Conservation (phyloP, 345 rosid species). For the Pugionium dolabratum region DNA sequence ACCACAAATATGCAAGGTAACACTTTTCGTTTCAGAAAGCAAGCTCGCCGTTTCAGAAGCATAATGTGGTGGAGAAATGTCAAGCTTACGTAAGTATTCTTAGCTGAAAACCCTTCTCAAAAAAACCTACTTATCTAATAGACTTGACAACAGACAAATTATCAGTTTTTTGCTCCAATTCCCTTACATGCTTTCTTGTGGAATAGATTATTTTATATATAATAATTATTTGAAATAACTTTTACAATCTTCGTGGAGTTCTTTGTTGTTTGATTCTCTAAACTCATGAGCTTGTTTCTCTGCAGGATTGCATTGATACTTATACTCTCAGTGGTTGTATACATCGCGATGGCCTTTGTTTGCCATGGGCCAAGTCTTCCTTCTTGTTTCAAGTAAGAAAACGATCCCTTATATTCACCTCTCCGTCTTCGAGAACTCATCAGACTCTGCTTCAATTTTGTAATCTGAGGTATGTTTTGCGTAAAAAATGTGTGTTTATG, state of each 20-base stretch:
- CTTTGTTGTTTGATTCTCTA: neutral
- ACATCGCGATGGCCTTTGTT: too few species aligned
- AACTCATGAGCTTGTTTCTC: constrained; percentile 30
- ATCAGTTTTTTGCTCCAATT: neutral
- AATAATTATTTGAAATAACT: neutral
- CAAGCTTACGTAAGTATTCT: constrained; percentile 70
- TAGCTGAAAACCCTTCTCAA: neutral
- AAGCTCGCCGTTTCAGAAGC: constrained; percentile 82
- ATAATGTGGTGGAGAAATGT: constrained; percentile 93
- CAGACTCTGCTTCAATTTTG: too few species aligned
- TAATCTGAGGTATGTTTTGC: too few species aligned
- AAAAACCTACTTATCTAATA: neutral
- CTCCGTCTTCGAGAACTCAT: too few species aligned
- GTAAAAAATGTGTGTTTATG: too few species aligned
- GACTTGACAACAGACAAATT: neutral
- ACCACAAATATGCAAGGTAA: constrained; percentile 50
- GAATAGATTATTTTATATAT: neutral
- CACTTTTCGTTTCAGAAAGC: constrained; percentile 70
- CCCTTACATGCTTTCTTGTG: neutral
- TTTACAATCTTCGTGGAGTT: neutral
- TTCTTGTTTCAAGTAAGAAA: too few species aligned
- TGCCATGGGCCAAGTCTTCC: too few species aligned
- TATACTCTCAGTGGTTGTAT: too few species aligned
- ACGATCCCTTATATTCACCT: too few species aligned
- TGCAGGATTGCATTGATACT: constrained; percentile 21